Conservation (phyloP, 805 yeast species). For the Ogataea allantospora region DNA sequence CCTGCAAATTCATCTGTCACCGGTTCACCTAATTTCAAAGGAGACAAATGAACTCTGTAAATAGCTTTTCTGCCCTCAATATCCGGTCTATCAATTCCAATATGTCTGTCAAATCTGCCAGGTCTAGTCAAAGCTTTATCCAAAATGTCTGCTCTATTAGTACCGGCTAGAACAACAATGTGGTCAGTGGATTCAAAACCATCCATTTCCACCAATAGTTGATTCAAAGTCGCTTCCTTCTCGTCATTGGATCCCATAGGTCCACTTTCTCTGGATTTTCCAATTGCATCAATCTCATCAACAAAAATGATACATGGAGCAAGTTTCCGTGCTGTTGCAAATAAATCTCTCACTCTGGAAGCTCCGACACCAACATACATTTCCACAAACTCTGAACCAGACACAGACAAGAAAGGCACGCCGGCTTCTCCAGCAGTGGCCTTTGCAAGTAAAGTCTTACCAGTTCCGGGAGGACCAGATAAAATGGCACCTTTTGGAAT, state of each 20-base stretch:
- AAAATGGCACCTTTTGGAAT: constrained; percentile 97
- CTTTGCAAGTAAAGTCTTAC: constrained; percentile 93
- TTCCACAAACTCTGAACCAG: constrained; percentile 97
- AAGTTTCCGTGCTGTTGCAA: constrained; percentile 85
- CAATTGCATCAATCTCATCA: constrained; percentile 99
- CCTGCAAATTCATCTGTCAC: constrained; percentile 67
- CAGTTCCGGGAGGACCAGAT: constrained; percentile 99
- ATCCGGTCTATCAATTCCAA: constrained; percentile 89
- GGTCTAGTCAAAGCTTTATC: constrained; percentile 95
- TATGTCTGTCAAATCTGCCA: constrained; percentile 95
- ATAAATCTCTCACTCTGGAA: constrained; percentile 92
- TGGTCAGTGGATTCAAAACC: constrained; percentile 91
- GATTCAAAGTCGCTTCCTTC: constrained; percentile 94
- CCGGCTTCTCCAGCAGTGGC: constrained; percentile 99
- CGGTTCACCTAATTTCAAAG: constrained; percentile 56
- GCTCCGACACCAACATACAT: constrained; percentile 99
- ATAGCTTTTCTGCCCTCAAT: constrained; percentile 93
- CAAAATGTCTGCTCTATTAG: constrained; percentile 90
- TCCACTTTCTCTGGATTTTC: constrained; percentile 67
- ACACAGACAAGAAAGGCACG: constrained; percentile 92
- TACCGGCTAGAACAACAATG: constrained; percentile 95
- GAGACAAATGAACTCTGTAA: constrained; percentile 78
- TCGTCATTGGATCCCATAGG: constrained; percentile 93
- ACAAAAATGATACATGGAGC: constrained; percentile 97
- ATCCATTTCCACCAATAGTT: constrained; percentile 96